Conservation (phyloP, 1,284 basidiomycete species). For the Apiotrichum brassicae region DNA sequence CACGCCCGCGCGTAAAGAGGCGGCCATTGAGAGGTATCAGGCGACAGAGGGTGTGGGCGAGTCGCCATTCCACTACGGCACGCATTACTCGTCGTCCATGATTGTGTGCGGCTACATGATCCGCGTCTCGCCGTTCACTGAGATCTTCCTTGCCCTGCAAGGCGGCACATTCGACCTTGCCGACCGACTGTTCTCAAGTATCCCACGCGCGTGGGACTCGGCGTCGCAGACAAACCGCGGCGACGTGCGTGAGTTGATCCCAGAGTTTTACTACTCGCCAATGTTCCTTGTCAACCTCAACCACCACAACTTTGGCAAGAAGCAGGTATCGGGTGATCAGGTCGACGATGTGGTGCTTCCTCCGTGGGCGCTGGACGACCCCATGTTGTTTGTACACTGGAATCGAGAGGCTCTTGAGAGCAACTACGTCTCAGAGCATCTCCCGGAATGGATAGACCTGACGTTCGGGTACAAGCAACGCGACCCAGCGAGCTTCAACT, state of each 20-base stretch:
- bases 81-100: conserved; percentile 94
- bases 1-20: conserved; percentile 63
- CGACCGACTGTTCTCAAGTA: conserved; percentile 80
- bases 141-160: conserved; percentile 69
- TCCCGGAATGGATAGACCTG: conserved; percentile 89
- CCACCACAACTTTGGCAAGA: conserved; percentile 74
- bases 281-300: conserved; percentile 52
- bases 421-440: conserved; percentile 74
- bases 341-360: conserved; percentile 87
- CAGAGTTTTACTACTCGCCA: conserved; percentile 69
- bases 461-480: conserved; percentile 74
- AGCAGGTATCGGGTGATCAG: conserved; percentile 70
- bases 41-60: conserved; percentile 75
- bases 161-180: conserved; percentile 96
- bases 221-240: conserved; percentile 80
- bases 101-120: conserved; percentile 94
- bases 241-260: conserved; percentile 89
- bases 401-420: conserved; percentile 87
- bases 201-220: conserved; percentile 72
- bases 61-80: conserved; percentile 82
- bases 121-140: conserved; percentile 78
- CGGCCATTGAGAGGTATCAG: conserved; percentile 66
- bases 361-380: conserved; percentile 81
- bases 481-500: conserved; percentile 71
- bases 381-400: conserved; percentile 72